These are phyloP conservation scores for Boletus tylopilopsis DNA, from an alignment of 768 basidiomycete species.

Conservation along the genomic window DNA sequence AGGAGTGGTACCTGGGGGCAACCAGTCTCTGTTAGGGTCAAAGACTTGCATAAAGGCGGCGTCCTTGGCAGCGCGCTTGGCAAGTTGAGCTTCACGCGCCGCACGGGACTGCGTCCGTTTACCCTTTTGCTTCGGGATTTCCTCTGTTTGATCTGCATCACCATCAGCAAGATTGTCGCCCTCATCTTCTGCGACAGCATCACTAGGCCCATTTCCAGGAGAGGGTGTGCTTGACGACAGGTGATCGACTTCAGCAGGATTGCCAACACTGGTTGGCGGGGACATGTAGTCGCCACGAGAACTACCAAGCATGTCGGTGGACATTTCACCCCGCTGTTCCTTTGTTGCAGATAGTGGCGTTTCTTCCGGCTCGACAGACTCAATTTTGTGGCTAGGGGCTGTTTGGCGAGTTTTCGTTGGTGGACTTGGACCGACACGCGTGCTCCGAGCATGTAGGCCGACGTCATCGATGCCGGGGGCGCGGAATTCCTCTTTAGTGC, in stretches of 20 bases:
- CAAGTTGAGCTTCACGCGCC: slow-evolving; percentile 46
- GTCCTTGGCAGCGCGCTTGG: slow-evolving; percentile 42
- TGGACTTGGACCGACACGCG: slow-evolving; percentile 33
- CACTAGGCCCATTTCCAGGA: slow-evolving; percentile 7
- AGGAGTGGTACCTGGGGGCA: slow-evolving; percentile 67
- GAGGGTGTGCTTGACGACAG: not conserved
- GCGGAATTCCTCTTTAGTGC: slow-evolving; percentile 64
- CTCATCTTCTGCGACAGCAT: slow-evolving; percentile 15
- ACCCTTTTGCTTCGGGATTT: slow-evolving; percentile 37
- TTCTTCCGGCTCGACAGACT: slow-evolving; percentile 43
- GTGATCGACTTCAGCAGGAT: slow-evolving; percentile 15
- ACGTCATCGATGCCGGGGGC: slow-evolving; percentile 72
- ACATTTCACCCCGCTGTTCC: slow-evolving; percentile 38
- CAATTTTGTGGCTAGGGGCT: slow-evolving; percentile 34
- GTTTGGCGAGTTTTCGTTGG: slow-evolving; percentile 44
- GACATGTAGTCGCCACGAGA: slow-evolving; percentile 20
- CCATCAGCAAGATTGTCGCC: slow-evolving; percentile 7
- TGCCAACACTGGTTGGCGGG: slow-evolving; percentile 25
- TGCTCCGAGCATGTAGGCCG: slow-evolving; percentile 46
- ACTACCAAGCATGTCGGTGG: slow-evolving; percentile 2
- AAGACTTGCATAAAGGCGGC: slow-evolving; percentile 65
- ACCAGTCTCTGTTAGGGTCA: slow-evolving; percentile 71
- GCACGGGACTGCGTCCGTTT: slow-evolving; percentile 42
- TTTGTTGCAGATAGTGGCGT: slow-evolving; percentile 34
- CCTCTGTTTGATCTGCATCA: slow-evolving; percentile 29